Conservation (phyloP, 257 asterid genomes). For the Penstemon eatonii region DNA sequence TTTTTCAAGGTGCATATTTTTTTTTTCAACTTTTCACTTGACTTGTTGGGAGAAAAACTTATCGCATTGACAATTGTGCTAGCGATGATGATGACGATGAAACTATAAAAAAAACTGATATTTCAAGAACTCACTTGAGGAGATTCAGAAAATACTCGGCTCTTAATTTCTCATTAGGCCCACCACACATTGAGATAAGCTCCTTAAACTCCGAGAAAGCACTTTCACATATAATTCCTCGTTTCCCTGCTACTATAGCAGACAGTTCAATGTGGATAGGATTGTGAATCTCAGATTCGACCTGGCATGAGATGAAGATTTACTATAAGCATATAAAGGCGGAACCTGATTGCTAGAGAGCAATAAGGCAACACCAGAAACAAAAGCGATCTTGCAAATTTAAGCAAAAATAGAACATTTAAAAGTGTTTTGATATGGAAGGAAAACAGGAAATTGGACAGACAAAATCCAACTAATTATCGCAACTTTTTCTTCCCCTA, state of each 20-base stretch:
- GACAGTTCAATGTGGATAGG: slow-evolving; percentile 62
- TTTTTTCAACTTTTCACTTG: slow-evolving; percentile 15
- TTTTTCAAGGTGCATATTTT: slow-evolving; percentile 12
- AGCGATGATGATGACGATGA: neutral
- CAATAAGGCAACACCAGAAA: slow-evolving; percentile 15
- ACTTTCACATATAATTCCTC: slow-evolving; percentile 81
- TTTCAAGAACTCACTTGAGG: slow-evolving; percentile 62
- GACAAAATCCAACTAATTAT: neutral
- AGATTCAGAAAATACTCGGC: slow-evolving; percentile 63
- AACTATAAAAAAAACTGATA: neutral
- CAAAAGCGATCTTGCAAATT: slow-evolving; percentile 10
- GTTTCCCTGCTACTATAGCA: slow-evolving; percentile 48
- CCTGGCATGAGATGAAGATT: slow-evolving; percentile 43
- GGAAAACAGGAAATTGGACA: neutral
- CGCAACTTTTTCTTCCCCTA: slow-evolving; percentile 1
- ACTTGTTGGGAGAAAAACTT: neutral
- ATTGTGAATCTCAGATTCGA: slow-evolving; percentile 59
- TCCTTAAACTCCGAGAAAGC: slow-evolving; percentile 72
- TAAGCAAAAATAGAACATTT: slow-evolving; percentile 1
- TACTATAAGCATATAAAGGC: slow-evolving; percentile 19
- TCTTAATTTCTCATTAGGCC: slow-evolving; percentile 79
- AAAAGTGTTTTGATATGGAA: slow-evolving; percentile 12
- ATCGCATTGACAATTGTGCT: neutral
- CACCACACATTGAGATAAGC: slow-evolving; percentile 86
- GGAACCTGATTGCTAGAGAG: slow-evolving; percentile 1